Percentiles rank a stretch among this genome's conserved stretches.
Conservation (phyloP, 1,139 yeast species). For the Lodderomyces jiufengensis region DNA sequence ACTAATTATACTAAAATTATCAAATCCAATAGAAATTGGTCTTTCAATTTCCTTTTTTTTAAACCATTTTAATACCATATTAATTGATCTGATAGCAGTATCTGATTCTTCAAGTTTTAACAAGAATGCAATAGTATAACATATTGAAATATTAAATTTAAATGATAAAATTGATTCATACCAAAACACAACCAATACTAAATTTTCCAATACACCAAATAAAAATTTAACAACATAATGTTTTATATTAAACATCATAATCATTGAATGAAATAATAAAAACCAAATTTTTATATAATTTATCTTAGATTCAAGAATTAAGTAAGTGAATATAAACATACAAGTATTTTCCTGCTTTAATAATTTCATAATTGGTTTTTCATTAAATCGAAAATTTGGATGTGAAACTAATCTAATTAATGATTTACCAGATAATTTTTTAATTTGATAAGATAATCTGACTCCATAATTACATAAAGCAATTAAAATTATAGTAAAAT, state of each 20-base stretch:
- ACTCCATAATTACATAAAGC: slow-evolving; percentile 7
- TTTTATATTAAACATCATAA: neutral
- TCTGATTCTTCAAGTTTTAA: slow-evolving; percentile 11
- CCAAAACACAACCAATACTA: slow-evolving; percentile 11
- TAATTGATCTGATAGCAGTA: slow-evolving; percentile 5
- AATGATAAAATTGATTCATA: slow-evolving; percentile 7
- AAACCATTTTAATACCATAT: neutral
- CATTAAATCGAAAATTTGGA: slow-evolving; percentile 3
- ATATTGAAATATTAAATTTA: slow-evolving; percentile 6
- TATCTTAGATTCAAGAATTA: slow-evolving; percentile 9
- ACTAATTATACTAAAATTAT: slow-evolving; percentile 26
- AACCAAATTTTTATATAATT: slow-evolving; percentile 5
- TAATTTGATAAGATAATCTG: slow-evolving; percentile 5
- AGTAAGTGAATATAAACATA: slow-evolving; percentile 10
- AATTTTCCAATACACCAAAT: slow-evolving; percentile 10
- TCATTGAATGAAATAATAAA: slow-evolving; percentile 8
- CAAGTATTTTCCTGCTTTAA: slow-evolving; percentile 10
- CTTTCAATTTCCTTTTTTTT: slow-evolving; percentile 13
- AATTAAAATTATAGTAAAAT: slow-evolving; percentile 5
- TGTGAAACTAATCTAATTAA: slow-evolving; percentile 3
- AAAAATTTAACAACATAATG: slow-evolving; percentile 6
- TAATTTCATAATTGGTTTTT: slow-evolving; percentile 5
- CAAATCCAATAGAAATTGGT: slow-evolving; percentile 26
- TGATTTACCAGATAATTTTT: neutral
- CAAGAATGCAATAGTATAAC: slow-evolving; percentile 11